phyloP scores from a whole-genome alignment of 2,329 filamentous ascomycete genomes.

The Trichoderma cornu-damae region DNA sequence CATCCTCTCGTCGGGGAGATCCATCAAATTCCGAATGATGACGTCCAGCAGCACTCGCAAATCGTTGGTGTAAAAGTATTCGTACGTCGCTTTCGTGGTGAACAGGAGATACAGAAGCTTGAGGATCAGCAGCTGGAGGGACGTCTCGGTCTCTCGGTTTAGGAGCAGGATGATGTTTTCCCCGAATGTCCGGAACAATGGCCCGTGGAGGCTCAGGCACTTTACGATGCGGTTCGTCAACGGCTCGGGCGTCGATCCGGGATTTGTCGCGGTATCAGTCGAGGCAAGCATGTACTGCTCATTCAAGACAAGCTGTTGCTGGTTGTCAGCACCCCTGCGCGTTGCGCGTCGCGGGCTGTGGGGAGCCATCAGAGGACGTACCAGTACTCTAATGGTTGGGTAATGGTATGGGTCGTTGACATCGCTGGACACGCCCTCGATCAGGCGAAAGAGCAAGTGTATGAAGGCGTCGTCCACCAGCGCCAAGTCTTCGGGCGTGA shows the following conservation, averaged over 20 bases:
- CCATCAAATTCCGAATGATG: conserved; percentile 92
- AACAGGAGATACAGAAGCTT: conserved; percentile 95
- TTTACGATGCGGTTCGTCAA: conserved; percentile 94
- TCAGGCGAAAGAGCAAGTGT: conserved; percentile 74
- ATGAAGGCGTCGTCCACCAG: conserved; percentile 79
- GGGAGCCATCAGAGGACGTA: conserved; percentile 42
- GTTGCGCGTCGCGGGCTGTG: not conserved
- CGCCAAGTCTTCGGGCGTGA: conserved; percentile 70
- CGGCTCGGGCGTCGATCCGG: conserved; percentile 39
- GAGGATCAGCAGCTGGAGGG: conserved; percentile 89
- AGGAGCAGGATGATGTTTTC: conserved; percentile 94
- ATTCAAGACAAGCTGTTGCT: conserved; percentile 76
- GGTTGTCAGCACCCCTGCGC: conserved; percentile 20
- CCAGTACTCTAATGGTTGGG: conserved; percentile 85
- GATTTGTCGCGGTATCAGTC: conserved; percentile 45
- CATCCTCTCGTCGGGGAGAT: conserved; percentile 77
- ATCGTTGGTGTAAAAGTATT: conserved; percentile 99
- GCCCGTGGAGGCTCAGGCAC: conserved; percentile 73
- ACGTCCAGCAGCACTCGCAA: conserved; percentile 91
- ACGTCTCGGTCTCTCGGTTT: conserved; percentile 92
- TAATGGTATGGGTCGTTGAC: conserved; percentile 92
- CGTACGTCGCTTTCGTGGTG: conserved; percentile 83
- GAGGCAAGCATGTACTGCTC: conserved; percentile 93
- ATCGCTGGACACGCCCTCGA: conserved; percentile 83
- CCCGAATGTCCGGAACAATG: conserved; percentile 85